Evolutionary conservation across 176 grass and related monocot genomes (phyloP).

Genomic region (Bolboschoenus planiculmis): DNA sequence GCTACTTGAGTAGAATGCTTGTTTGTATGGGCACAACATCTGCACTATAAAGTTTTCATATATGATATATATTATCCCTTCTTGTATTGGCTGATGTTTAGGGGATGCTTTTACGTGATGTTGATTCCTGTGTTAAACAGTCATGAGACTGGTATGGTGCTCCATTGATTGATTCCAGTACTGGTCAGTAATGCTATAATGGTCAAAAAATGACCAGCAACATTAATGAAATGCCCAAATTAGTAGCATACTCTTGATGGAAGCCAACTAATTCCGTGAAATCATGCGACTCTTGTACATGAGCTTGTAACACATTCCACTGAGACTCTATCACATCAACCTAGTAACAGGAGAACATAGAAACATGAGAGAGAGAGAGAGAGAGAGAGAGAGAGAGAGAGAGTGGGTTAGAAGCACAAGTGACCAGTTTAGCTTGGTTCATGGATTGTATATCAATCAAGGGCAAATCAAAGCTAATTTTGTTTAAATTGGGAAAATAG

Average conservation of each 20-base stretch:
- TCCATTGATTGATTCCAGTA: neutral
- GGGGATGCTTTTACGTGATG: neutral
- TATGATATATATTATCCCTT: neutral
- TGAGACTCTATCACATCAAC: conserved; percentile 99
- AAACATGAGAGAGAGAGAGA: neutral
- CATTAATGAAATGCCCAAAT: neutral
- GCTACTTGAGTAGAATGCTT: neutral
- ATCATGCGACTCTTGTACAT: conserved; percentile 97
- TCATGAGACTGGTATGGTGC: neutral
- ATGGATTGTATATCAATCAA: neutral
- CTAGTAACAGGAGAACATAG: conserved; percentile 26
- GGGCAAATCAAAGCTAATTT: neutral
- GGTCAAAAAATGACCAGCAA: neutral
- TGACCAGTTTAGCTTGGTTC: neutral
- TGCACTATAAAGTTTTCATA: neutral
- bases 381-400: neutral
- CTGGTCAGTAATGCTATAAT: neutral
- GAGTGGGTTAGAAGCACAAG: neutral
- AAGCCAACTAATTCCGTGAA: conserved; percentile 94
- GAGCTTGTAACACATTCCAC: conserved; percentile 93
- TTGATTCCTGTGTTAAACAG: neutral
- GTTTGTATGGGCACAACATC: neutral
- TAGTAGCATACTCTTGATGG: conserved; percentile 65
- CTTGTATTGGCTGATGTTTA: neutral
- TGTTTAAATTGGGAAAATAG: neutral